A percentile compares a stretch with the other conserved stretches of the same genome.
These are phyloP conservation scores for Cryphonectria naterciae DNA, from an alignment of 2,329 filamentous ascomycete species.

Conservation along the genomic window DNA sequence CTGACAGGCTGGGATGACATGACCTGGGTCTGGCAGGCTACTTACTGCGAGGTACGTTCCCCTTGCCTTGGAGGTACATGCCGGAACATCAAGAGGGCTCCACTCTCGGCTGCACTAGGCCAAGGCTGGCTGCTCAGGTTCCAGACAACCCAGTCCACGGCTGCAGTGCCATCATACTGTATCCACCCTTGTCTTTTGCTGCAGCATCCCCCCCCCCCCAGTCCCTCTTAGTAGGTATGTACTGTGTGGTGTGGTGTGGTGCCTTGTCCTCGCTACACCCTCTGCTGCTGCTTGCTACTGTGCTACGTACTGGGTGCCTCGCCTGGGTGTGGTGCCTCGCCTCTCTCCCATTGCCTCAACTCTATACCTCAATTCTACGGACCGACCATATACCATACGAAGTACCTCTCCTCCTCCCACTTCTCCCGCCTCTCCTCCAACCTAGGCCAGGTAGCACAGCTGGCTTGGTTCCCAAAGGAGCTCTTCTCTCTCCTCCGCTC, in stretches of 20 bases:
- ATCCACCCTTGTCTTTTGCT: constrained; percentile 2
- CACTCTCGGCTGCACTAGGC: constrained; percentile 14
- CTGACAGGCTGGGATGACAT: constrained; percentile 1
- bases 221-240: background rate
- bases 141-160: constrained; percentile 14
- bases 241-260: background rate
- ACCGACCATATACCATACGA: background rate
- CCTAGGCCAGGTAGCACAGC: constrained; percentile 22
- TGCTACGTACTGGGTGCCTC: constrained; percentile 14
- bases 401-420: constrained; percentile 20
- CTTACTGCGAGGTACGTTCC: constrained; percentile 3
- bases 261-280: constrained; percentile 15
- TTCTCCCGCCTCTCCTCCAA: constrained; percentile 15
- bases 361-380: constrained; percentile 6
- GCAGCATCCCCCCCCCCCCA: background rate
- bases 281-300: constrained; percentile 15
- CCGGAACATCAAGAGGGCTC: background rate
- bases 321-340: constrained; percentile 11
- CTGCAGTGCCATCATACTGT: constrained; percentile 21
- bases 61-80: background rate
- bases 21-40: background rate
- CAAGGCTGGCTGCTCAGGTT: constrained; percentile 10
- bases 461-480: constrained; percentile 21
- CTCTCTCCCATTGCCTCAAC: constrained; percentile 16
- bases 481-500: constrained; percentile 8